phyloP scores from a whole-genome alignment of 176 grass and related monocot species.

The Eragrostis curvula region DNA sequence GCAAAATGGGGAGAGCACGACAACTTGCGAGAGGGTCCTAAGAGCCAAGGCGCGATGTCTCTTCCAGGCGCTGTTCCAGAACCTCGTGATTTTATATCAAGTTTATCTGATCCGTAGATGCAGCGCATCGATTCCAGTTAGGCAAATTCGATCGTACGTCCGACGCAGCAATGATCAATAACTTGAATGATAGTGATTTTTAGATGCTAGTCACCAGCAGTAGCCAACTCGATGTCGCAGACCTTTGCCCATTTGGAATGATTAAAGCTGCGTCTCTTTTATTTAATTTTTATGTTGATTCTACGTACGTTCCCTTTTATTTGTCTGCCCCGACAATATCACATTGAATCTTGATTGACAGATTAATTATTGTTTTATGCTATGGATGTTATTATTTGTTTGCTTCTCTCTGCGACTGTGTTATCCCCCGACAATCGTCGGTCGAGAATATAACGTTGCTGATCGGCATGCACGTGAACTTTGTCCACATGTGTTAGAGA shows the following conservation, averaged over 20 bases:
- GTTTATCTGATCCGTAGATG: not conserved
- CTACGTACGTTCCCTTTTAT: not conserved
- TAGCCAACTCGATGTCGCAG: constrained; percentile 6
- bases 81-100: not conserved
- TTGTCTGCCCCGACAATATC: constrained; percentile 5
- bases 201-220: constrained; percentile 19
- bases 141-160: constrained; percentile 27
- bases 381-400: not conserved
- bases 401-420: not conserved
- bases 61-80: no score
- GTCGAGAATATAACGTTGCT: constrained; percentile 24
- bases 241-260: constrained; percentile 17
- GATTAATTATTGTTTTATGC: not conserved
- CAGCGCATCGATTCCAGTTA: constrained; percentile 27
- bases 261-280: constrained; percentile 11
- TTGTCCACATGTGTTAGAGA: constrained; percentile 24
- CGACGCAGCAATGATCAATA: constrained; percentile 32
- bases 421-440: constrained; percentile 19
- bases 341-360: not conserved
- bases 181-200: constrained; percentile 43
- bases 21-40: not conserved
- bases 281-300: not conserved
- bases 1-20: not conserved
- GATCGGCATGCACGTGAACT: constrained; percentile 34
- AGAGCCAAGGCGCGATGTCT: not conserved